Evolutionary conservation across 2,329 filamentous ascomycete genomes (phyloP).

Genomic region (Fusarium devonianum): DNA sequence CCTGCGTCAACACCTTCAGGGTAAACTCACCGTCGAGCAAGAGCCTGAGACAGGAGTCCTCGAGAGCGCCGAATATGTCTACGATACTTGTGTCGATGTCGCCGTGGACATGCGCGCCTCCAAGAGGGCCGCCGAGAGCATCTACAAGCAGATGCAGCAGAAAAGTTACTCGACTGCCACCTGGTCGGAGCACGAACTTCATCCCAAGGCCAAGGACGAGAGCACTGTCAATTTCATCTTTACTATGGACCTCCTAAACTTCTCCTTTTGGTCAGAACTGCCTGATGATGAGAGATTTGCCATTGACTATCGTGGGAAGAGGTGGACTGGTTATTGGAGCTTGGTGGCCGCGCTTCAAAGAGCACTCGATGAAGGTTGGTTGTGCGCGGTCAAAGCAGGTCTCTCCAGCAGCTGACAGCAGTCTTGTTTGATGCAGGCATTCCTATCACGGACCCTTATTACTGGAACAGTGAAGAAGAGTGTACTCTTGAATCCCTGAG

Average conservation of each 20-base stretch:
- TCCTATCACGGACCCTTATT: conserved; percentile 86
- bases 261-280: conserved; percentile 90
- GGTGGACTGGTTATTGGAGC: conserved; percentile 96
- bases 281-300: conserved; percentile 77
- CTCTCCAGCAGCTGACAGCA: conserved; percentile 4
- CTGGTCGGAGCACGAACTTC: conserved; percentile 89
- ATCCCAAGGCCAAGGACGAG: conserved; percentile 83
- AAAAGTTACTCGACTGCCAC: conserved; percentile 83
- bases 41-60: conserved; percentile 83
- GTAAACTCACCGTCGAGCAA: conserved; percentile 60
- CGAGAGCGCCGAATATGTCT: conserved; percentile 82
- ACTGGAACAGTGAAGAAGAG: conserved; percentile 80
- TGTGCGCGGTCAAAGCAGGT: conserved; percentile 1
- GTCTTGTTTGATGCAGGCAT: conserved; percentile 62
- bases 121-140: conserved; percentile 80
- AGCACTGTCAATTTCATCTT: conserved; percentile 91
- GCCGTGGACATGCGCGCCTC: conserved; percentile 84
- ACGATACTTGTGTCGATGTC: conserved; percentile 92
- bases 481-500: conserved; percentile 77
- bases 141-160: conserved; percentile 83
- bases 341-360: conserved; percentile 86
- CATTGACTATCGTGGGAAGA: conserved; percentile 79
- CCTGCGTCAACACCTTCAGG: conserved; percentile 78
- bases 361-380: conserved; percentile 80
- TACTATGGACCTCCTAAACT: conserved; percentile 95